These are phyloP conservation scores for Bocquillonia castaneifolia DNA, from an alignment of 441 rosid genomes.

Conservation along the genomic window DNA sequence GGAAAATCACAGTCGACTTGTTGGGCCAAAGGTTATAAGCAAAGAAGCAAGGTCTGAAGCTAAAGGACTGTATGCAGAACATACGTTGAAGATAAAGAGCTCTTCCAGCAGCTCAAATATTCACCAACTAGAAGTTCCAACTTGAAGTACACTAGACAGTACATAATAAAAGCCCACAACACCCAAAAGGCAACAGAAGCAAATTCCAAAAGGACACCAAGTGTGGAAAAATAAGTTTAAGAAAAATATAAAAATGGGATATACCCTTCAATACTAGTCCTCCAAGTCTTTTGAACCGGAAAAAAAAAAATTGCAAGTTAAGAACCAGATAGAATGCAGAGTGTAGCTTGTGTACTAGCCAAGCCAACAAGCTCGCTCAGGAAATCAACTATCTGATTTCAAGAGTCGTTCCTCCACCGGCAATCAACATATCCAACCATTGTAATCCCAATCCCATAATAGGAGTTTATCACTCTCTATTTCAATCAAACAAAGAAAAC, in stretches of 20 bases:
- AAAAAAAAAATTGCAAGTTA: too few species aligned
- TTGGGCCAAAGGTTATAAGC: not conserved
- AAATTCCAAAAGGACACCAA: not conserved
- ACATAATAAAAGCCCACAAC: slow-evolving; percentile 15
- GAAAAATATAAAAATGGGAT: not conserved
- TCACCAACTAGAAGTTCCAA: slow-evolving; percentile 13
- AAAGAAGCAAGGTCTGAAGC: slow-evolving; percentile 22
- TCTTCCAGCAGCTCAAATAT: slow-evolving; percentile 19
- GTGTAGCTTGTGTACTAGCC: too few species aligned
- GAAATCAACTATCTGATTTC: not conserved
- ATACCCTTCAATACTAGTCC: not conserved
- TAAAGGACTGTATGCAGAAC: slow-evolving; percentile 17
- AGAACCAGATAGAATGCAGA: too few species aligned
- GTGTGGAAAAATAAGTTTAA: not conserved
- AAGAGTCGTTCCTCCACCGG: not conserved
- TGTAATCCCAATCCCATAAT: not conserved
- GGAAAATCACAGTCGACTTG: slow-evolving; percentile 5
- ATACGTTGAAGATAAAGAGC: slow-evolving; percentile 9
- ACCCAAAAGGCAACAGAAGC: not conserved
- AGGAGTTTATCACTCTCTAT: not conserved
- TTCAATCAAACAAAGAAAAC: not conserved
- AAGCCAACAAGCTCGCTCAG: not conserved
- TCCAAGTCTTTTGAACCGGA: too few species aligned
- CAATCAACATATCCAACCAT: not conserved
- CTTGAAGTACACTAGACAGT: slow-evolving; percentile 12